Percentiles rank a stretch among this genome's conserved stretches.
Evolutionary conservation across 805 yeast genomes (phyloP).

Genomic region (Yarrowia osloensis): DNA sequence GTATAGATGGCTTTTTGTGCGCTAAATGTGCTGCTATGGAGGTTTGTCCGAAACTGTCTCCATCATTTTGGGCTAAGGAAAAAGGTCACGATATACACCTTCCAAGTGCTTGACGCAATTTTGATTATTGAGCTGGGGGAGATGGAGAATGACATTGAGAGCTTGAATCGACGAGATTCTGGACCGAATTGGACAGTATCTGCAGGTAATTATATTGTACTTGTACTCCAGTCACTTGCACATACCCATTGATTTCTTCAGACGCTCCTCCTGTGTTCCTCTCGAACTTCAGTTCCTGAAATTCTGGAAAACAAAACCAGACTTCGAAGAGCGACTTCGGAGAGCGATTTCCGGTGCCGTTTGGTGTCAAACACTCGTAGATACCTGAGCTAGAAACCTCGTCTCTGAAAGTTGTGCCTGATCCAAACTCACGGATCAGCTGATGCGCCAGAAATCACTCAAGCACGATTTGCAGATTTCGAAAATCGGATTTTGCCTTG

Average conservation of each 20-base stretch:
- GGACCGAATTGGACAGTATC: no score
- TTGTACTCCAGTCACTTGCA: no score
- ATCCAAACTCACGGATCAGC: slow-evolving; percentile 4
- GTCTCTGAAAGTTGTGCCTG: background rate
- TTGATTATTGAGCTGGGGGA: background rate
- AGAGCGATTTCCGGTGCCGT: background rate
- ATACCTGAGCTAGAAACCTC: background rate
- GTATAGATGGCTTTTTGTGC: background rate
- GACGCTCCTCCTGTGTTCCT: no score
- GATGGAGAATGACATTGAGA: no score
- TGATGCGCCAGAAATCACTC: background rate
- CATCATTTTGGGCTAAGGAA: background rate
- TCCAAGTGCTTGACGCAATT: background rate
- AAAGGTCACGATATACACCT: background rate
- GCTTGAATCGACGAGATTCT: no score
- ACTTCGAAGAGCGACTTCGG: background rate
- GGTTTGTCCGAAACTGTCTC: background rate
- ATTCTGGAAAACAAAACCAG: no score
- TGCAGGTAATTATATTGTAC: no score
- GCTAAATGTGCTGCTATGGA: background rate
- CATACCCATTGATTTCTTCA: no score
- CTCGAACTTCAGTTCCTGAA: background rate
- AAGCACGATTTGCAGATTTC: background rate
- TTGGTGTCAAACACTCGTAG: background rate
- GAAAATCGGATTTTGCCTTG: background rate